phyloP scores from a whole-genome alignment of 345 rosid genomes.

The Hypericum androsaemum region DNA sequence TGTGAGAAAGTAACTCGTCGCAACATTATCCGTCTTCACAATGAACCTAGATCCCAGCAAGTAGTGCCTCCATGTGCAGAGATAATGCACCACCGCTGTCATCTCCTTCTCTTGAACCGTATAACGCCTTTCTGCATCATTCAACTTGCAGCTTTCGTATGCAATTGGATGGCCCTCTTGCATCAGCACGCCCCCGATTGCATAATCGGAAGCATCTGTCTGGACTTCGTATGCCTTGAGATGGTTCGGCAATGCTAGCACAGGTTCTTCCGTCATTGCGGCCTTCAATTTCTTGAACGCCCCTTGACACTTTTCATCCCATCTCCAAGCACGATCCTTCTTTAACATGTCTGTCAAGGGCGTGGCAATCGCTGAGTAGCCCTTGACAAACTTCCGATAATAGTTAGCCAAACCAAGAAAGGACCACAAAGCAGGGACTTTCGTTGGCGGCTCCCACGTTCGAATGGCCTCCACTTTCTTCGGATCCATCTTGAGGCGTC shows the following conservation, averaged over 20 bases:
- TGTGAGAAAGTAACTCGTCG: not conserved
- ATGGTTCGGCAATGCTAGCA: not conserved
- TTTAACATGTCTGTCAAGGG: too few relatives aligned
- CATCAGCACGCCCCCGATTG: not conserved
- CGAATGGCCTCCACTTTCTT: too few relatives aligned
- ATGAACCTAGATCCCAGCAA: not conserved
- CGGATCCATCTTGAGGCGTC: too few relatives aligned
- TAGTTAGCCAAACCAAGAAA: too few relatives aligned
- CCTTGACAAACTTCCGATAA: too few relatives aligned
- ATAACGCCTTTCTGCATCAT: not conserved
- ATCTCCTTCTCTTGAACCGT: conserved; percentile 2
- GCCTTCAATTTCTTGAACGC: not conserved
- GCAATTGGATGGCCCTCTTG: not conserved
- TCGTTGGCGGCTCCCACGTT: too few relatives aligned
- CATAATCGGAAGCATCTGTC: not conserved
- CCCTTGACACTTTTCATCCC: too few relatives aligned
- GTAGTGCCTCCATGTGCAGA: not conserved
- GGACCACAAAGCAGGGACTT: too few relatives aligned
- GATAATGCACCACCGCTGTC: not conserved
- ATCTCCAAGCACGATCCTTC: too few relatives aligned
- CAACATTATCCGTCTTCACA: not conserved
- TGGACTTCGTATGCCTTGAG: conserved; percentile 1
- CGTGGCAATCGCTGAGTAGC: too few relatives aligned
- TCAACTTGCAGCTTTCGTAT: not conserved
- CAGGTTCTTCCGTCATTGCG: too few relatives aligned